Conservation (phyloP, 2,329 filamentous ascomycete genomes). For the Fusarium clavum region DNA sequence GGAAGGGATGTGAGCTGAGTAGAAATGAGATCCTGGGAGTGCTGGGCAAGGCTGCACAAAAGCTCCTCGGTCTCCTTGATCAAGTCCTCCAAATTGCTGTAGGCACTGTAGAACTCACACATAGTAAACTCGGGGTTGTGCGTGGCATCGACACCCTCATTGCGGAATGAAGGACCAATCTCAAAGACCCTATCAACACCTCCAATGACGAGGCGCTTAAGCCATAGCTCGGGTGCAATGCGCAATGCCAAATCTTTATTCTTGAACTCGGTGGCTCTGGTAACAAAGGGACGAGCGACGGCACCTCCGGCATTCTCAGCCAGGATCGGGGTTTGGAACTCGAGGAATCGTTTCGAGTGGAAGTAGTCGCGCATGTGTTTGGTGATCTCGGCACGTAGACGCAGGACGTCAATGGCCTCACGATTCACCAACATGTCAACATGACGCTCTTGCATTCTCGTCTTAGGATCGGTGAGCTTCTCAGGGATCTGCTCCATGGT, state of each 20-base stretch:
- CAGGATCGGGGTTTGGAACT: conserved; percentile 92
- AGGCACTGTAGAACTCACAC: conserved; percentile 95
- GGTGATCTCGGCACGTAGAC: conserved; percentile 79
- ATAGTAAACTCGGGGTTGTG: conserved; percentile 98
- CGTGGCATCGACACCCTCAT: conserved; percentile 89
- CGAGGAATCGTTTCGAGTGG: conserved; percentile 77
- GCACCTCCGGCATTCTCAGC: conserved; percentile 87
- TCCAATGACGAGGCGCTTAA: conserved; percentile 91
- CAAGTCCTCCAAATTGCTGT: conserved; percentile 79
- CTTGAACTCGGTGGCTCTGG: conserved; percentile 79
- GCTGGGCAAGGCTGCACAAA: conserved; percentile 68
- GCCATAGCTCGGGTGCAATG: conserved; percentile 94
- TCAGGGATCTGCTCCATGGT: conserved; percentile 83
- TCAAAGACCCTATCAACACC: conserved; percentile 92
- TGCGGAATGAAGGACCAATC: conserved; percentile 91
- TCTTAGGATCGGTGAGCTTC: conserved; percentile 76
- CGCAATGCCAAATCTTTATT: conserved; percentile 79
- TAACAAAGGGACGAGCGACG: conserved; percentile 86
- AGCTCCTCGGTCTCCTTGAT: conserved; percentile 81
- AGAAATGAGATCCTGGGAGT: conserved; percentile 60
- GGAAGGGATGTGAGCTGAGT: conserved; percentile 60
- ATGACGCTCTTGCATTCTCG: conserved; percentile 80
- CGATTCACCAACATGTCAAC: conserved; percentile 86
- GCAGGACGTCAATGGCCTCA: conserved; percentile 74
- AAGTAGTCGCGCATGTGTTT: conserved; percentile 80